Evolutionary conservation across 177 flowering plant genomes (phyloP), one percentile per base, ranked within the genome.

Genomic region (Tripterygium wilfordii): DNA sequence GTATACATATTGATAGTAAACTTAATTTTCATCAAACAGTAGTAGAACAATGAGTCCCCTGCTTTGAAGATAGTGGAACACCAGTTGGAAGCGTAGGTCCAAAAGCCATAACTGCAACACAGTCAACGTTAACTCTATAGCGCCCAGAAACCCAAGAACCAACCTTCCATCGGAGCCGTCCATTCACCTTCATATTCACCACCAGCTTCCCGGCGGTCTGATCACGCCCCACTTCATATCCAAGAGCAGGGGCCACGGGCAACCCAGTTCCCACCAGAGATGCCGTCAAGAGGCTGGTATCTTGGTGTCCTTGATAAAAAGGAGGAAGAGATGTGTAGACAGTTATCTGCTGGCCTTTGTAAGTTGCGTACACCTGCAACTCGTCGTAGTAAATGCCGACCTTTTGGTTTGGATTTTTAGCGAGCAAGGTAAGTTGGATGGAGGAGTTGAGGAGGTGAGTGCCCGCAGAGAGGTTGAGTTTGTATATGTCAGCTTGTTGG

Each of bases 281-380:
- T 2, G 81, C 75, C 0, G 80, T 65, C 3, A 86, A 46, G 3
- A 80, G 36, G 39, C 79, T 82, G 51, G 51, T 63, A 9, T 80
- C 94, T 63, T 77, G 60, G 46, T 74, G 79, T 1, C 72, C 90
- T 59, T 87, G 96, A 45, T 82, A 87, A 58, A 85, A 87, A 10
- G 88, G 77, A 25, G 95, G 82, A 10, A 91, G 57, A 10, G 70
- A 32, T 10, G 82, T 36, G 15, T 70, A 54, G 0, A 52, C 44
- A 3, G 98, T 88, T 2, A 88, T 85, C 66, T 65, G 87, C 32
- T 88, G 88, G 18, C 88, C 78, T 54, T 78, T 81, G 74, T 88
- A 88, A 10, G 80, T 60, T 1, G 89, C 92, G 50, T 67, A 80
- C 3, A 64, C 77, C 28, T 60, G 68, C 23, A 88, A 46, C 28